Base-by-base conservation (phyloP, 192 early-diverging fungal genomes). In the Gaertneriomyces sp. region DNA sequence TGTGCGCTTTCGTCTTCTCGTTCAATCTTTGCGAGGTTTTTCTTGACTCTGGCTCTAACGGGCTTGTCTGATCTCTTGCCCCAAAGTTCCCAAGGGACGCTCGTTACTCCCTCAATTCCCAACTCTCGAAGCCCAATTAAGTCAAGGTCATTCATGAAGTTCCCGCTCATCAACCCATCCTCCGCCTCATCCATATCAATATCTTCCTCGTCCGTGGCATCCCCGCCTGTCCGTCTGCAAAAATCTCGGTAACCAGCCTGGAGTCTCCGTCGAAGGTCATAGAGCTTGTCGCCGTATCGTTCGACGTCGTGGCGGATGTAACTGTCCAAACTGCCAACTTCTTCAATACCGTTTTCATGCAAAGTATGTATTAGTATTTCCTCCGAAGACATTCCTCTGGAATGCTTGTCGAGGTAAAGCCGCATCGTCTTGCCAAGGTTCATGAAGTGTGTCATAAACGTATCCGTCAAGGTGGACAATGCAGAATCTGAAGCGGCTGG, bases 121-220 rank as follows among this genome's bases (percentile, higher is more conserved):
- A 80, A 33, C 10, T 83, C 81, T 51, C 61, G 67, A 33, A 84
- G 47, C 9, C 77, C 71, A 59, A 74, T 58, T 20, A 86, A 60
- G 72, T 95, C 94, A 52, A 96, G 68, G 58, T 95, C 93, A 62
- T 92, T 93, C 52, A 96, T 89, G 78, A 94, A 95, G 78, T 96
- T 93, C 16, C 94, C 91, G 49, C 91, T 78, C 45, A 77, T 71
- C 49, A 82, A 66, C 46, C 75, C 71, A 11, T 85, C 86, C 50
- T 79, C 78, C 7, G 80, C 62, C 50, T 74, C 76, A 12, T 79
- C 71, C 10, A 74, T 52, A 50, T 81, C 81, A 12, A 68, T 63
- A 57, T 79, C 76, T 1, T 70, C 63, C 8, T 53, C 77, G 4
- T 50, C 63, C 16, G 54, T 76, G 8, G 49, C 60, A 4, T 71